Percentiles rank a stretch among this genome's conserved stretches.
These are phyloP conservation scores for Podospora tetraspora DNA, from an alignment of 495 filamentous ascomycete species.

Conservation along the genomic window DNA sequence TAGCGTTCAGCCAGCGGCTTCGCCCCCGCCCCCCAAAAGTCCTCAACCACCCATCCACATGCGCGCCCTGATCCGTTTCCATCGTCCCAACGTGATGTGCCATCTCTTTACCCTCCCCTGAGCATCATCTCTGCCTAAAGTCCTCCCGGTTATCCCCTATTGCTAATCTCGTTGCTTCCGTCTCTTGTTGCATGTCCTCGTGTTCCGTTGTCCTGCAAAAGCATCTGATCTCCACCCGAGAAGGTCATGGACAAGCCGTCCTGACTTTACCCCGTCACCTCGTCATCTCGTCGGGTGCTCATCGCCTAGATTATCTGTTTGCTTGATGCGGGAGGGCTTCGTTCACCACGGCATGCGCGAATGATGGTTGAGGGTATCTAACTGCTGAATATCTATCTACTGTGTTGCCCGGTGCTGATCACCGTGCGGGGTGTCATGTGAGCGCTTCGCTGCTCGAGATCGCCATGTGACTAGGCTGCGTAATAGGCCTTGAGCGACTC, in stretches of 20 bases:
- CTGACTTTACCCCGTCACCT: neutral
- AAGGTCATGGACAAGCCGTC: neutral
- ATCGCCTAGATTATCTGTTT: neutral
- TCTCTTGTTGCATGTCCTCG: slow-evolving; percentile 1
- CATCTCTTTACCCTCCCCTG: neutral
- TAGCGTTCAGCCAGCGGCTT: neutral
- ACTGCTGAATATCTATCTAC: neutral
- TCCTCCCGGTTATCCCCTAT: neutral
- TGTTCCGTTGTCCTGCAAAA: neutral
- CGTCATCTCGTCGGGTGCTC: neutral
- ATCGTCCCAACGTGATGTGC: neutral
- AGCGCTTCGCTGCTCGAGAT: neutral
- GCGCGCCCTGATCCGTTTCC: neutral
- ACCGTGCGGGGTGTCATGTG: neutral
- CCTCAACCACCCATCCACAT: neutral
- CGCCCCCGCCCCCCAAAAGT: neutral
- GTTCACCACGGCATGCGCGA: neutral
- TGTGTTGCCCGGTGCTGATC: neutral
- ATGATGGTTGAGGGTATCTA: neutral
- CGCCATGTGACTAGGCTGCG: slow-evolving; percentile 21
- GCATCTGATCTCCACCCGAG: neutral
- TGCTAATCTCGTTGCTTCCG: neutral
- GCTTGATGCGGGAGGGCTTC: neutral
- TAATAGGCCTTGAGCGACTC: slow-evolving; percentile 43
- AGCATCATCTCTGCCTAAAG: neutral